A percentile compares a stretch with the other conserved stretches of the same genome.
These are phyloP conservation scores for Paramecium biaurelia DNA, from an alignment of 73 alveolate genomes.

Conservation along the genomic window DNA sequence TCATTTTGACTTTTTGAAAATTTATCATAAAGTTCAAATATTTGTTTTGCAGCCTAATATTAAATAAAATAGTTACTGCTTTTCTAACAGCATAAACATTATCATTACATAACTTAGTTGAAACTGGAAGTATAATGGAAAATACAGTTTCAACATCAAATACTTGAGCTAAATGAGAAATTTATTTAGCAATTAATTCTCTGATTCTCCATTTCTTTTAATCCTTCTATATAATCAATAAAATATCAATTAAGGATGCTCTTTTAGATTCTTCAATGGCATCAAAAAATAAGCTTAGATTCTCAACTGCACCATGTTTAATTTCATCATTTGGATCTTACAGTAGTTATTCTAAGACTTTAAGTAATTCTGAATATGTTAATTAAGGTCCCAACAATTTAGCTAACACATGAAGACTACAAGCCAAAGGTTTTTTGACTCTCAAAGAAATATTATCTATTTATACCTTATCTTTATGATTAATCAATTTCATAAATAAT, in stretches of 20 bases:
- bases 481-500: not conserved
- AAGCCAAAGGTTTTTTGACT: constrained; percentile 70
- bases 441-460: not conserved
- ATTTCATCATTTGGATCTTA: constrained; percentile 65
- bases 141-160: constrained; percentile 58
- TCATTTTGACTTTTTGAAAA: constrained; percentile 10
- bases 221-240: constrained; percentile 44
- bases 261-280: constrained; percentile 44
- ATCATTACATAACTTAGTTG: constrained; percentile 55
- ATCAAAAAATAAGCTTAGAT: constrained; percentile 40
- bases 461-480: constrained; percentile 39
- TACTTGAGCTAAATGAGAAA: constrained; percentile 24
- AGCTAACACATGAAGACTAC: constrained; percentile 75
- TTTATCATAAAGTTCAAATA: constrained; percentile 10
- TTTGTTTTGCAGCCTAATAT: constrained; percentile 41
- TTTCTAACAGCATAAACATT: constrained; percentile 54
- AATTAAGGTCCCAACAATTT: constrained; percentile 66
- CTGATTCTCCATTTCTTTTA: constrained; percentile 61
- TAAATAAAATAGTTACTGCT: not conserved
- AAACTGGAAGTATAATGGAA: constrained; percentile 35
- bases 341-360: constrained; percentile 54
- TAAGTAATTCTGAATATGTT: constrained; percentile 60
- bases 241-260: constrained; percentile 36
- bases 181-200: constrained; percentile 62
- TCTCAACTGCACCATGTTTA: constrained; percentile 51